Base-by-base conservation (phyloP, 805 yeast species). In the Barnettozyma sucrosica region DNA sequence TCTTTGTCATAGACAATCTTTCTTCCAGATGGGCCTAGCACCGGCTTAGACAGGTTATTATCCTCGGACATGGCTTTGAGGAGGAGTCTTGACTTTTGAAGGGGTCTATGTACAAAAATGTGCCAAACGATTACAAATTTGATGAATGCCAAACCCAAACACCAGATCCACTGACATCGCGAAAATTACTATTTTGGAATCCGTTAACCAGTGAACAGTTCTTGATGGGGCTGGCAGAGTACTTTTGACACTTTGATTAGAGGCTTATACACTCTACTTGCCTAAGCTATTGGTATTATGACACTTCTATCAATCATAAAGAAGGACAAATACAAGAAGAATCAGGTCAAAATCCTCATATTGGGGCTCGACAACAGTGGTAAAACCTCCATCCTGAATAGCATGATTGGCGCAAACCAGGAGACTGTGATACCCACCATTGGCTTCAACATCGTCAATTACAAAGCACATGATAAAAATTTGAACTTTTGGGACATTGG, bases 331-430 rank as follows among this genome's bases (percentile, higher is more conserved):
- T 70, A 78, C 36, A 89, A 87, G 63, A 96, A 88, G 55, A 71
- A 73, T 46, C 96, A 89, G 63, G 66, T 86, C 30, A 69, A 97
- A 20, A 75, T 89, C 23, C 69, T 92, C 20, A 72, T 87, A 48
- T 74, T 90, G 55, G 98, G 98, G 0, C 75, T 90, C 4, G 98
- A 90, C 61, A 89, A 88, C 63, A 78, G 96, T 0, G 98, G 98
- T 2, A 90, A 90, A 63, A 85, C 97, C 2, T 86, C 97, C 0
- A 76, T 92, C 2, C 83, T 89, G 20, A 80, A 81, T 49, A 61
- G 70, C 18, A 59, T 87, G 14, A 69, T 84, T 32, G 63, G 66
- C 23, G 68, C 74, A 53, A 79, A 80, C 49, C 71, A 75, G 7
- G 56, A 62, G 7, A 69, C 68, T n/a, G 80, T 89, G 6, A 75